phyloP scores from a whole-genome alignment of 352 stramenopile genomes.

The Phytophthora pini region DNA sequence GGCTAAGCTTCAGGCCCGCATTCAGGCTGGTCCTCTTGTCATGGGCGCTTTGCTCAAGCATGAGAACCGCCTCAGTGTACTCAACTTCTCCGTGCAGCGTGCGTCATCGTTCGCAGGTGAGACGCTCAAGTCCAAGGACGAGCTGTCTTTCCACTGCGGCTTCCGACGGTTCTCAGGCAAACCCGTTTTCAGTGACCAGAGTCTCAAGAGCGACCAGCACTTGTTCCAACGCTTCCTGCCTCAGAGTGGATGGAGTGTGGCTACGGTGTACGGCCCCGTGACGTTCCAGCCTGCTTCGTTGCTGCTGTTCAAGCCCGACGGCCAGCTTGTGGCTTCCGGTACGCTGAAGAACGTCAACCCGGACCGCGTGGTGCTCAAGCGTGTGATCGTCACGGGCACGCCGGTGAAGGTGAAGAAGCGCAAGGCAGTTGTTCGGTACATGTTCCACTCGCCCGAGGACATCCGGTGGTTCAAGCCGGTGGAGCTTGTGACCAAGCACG shows the following conservation, averaged over 20 bases:
- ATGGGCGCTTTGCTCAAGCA: slow-evolving; percentile 93
- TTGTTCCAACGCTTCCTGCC: slow-evolving; percentile 98
- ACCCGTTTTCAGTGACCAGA: slow-evolving; percentile 98
- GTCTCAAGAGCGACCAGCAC: slow-evolving; percentile 99
- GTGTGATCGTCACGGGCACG: slow-evolving; percentile 98
- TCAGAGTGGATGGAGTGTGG: slow-evolving; percentile 90
- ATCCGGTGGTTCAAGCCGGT: slow-evolving; percentile 99
- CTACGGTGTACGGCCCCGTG: slow-evolving; percentile 91
- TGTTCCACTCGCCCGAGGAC: slow-evolving; percentile 99
- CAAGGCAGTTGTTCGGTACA: slow-evolving; percentile 98
- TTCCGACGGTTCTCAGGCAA: slow-evolving; percentile 94
- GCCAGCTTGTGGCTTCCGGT: slow-evolving; percentile 93
- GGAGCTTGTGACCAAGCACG: slow-evolving; percentile 98
- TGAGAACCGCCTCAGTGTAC: slow-evolving; percentile 97
- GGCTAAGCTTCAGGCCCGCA: slow-evolving; percentile 56
- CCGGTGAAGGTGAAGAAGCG: slow-evolving; percentile 98
- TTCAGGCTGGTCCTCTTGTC: slow-evolving; percentile 68
- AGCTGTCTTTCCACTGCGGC: slow-evolving; percentile 96
- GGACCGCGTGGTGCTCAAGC: slow-evolving; percentile 98
- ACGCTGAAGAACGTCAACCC: slow-evolving; percentile 97
- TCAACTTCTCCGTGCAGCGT: slow-evolving; percentile 97
- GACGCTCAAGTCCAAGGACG: slow-evolving; percentile 97
- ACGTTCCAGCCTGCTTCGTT: slow-evolving; percentile 97
- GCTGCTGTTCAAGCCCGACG: slow-evolving; percentile 91
- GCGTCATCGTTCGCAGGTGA: slow-evolving; percentile 70